Conservation (phyloP, 2,329 filamentous ascomycete genomes). For the Fusarium incarnatum region DNA sequence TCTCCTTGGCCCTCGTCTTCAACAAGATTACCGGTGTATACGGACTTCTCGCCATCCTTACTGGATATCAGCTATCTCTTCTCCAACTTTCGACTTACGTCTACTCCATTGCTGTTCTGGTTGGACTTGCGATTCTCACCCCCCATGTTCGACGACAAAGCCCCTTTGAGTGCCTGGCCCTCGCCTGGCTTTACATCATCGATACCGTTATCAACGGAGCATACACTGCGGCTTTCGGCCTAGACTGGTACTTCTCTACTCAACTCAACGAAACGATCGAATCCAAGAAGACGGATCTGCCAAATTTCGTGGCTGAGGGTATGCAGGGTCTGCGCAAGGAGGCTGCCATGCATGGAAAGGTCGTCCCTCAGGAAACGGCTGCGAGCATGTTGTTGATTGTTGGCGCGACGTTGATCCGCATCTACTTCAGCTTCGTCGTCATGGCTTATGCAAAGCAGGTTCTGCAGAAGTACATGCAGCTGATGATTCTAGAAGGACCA, state of each 20-base stretch:
- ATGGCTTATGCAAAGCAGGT: slow-evolving; percentile 84
- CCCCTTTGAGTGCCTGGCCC: slow-evolving; percentile 81
- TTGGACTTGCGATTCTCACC: slow-evolving; percentile 75
- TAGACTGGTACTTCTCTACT: slow-evolving; percentile 84
- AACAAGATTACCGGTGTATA: slow-evolving; percentile 95
- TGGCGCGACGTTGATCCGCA: slow-evolving; percentile 76
- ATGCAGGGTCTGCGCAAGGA: slow-evolving; percentile 52
- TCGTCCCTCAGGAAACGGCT: slow-evolving; percentile 68
- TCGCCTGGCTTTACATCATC: slow-evolving; percentile 87
- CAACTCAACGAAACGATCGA: slow-evolving; percentile 59
- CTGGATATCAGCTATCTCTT: slow-evolving; percentile 83
- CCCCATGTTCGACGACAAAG: slow-evolving; percentile 83
- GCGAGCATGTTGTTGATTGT: slow-evolving; percentile 83
- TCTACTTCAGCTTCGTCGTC: slow-evolving; percentile 88
- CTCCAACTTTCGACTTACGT: slow-evolving; percentile 92
- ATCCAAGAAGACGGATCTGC: slow-evolving; percentile 38
- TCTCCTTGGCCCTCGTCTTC: slow-evolving; percentile 83
- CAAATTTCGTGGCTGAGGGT: slow-evolving; percentile 49
- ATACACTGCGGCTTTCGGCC: slow-evolving; percentile 84
- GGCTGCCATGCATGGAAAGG: slow-evolving; percentile 51
- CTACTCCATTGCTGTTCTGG: slow-evolving; percentile 81
- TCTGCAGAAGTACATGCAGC: slow-evolving; percentile 71
- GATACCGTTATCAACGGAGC: slow-evolving; percentile 84
- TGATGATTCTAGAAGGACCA: slow-evolving; percentile 61
- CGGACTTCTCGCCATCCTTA: slow-evolving; percentile 87